Evolutionary conservation across 2,329 filamentous ascomycete genomes (phyloP).

Genomic region (Neopestalotiopsis sp.): DNA sequence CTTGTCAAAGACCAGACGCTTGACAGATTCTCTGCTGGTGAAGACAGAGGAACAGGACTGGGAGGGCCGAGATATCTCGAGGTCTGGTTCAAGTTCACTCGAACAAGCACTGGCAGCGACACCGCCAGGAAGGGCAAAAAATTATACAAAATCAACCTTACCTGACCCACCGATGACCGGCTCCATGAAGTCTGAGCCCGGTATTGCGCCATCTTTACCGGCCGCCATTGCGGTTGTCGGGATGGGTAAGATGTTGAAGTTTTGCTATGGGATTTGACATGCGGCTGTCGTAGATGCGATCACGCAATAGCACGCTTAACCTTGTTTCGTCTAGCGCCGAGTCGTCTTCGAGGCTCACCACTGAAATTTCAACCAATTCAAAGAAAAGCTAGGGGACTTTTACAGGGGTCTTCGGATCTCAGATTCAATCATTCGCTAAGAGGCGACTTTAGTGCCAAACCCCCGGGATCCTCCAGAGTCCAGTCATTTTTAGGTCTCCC

Average conservation of each 20-base stretch:
- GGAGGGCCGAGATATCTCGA: neutral
- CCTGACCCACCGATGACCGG: slow-evolving; percentile 22
- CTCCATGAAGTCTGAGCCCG: slow-evolving; percentile 5
- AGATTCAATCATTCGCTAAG: neutral
- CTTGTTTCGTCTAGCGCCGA: slow-evolving; percentile 17
- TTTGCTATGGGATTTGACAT: slow-evolving; percentile 24
- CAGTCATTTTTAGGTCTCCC: no score
- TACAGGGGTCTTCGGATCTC: neutral
- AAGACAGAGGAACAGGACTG: neutral
- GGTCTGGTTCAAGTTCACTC: slow-evolving; percentile 5
- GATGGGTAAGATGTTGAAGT: slow-evolving; percentile 17
- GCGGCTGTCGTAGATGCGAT: slow-evolving; percentile 22
- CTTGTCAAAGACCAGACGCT: slow-evolving; percentile 15
- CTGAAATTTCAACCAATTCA: slow-evolving; percentile 4
- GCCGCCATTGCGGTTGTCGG: slow-evolving; percentile 18
- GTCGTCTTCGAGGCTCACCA: slow-evolving; percentile 23
- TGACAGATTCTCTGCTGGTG: neutral
- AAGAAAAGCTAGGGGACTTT: neutral
- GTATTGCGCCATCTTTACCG: slow-evolving; percentile 20
- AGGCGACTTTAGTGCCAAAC: neutral
- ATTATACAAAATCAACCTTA: slow-evolving; percentile 24
- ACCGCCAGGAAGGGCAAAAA: slow-evolving; percentile 15
- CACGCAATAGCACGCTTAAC: slow-evolving; percentile 30
- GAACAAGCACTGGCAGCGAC: slow-evolving; percentile 18
- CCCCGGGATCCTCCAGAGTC: neutral